phyloP scores from a whole-genome alignment of 371 early-diverging fungal genomes.

The Mucor piriformis region DNA sequence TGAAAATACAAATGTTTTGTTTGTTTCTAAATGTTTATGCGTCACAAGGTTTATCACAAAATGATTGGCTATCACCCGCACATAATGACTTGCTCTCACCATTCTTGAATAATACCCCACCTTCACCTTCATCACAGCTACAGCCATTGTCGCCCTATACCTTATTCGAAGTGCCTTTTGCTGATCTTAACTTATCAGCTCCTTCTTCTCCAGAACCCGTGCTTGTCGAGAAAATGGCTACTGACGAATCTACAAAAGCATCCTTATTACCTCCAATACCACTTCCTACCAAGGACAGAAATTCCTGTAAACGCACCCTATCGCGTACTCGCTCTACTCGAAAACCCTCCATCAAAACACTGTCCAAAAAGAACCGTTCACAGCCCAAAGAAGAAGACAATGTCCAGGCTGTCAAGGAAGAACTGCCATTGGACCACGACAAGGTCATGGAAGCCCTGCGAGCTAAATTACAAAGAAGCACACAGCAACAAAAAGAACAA shows the following conservation, averaged over 20 bases:
- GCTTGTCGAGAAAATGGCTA: conserved; percentile 10
- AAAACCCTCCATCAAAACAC: conserved; percentile 27
- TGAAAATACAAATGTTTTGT: not conserved
- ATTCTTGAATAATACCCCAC: conserved; percentile 26
- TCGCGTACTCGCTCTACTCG: conserved; percentile 44
- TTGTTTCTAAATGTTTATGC: not conserved
- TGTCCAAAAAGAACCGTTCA: conserved; percentile 34
- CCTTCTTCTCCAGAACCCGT: conserved; percentile 40
- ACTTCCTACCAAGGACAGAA: conserved; percentile 5
- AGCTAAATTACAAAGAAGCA: conserved; percentile 38
- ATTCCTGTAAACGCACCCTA: conserved; percentile 32
- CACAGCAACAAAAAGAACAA: conserved; percentile 27
- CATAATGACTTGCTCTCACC: conserved; percentile 23
- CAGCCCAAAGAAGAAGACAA: conserved; percentile 1
- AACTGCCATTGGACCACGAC: conserved; percentile 28
- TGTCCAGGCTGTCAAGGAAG: conserved; percentile 6
- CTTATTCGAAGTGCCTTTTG: conserved; percentile 46
- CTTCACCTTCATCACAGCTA: conserved; percentile 41
- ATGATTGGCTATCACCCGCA: conserved; percentile 26
- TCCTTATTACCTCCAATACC: not conserved
- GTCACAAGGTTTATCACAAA: conserved; percentile 27
- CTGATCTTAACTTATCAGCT: conserved; percentile 40
- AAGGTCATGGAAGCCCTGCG: conserved; percentile 41
- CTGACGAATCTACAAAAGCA: not conserved
- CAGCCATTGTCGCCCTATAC: conserved; percentile 40